These are phyloP conservation scores for Nicotiana otophora DNA, from an alignment of 257 asterid species.

Conservation along the genomic window DNA sequence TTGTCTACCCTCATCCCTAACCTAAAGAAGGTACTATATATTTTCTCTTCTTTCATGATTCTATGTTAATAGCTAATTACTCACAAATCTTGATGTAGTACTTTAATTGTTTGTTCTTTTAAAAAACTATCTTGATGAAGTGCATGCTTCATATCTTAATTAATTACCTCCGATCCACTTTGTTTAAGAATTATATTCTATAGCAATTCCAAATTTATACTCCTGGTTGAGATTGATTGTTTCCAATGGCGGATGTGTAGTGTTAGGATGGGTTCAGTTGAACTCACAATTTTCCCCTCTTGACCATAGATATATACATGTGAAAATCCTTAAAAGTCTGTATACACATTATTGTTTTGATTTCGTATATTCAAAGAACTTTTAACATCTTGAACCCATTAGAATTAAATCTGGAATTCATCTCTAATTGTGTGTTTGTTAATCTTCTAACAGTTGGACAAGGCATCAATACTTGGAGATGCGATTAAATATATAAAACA, in stretches of 20 bases:
- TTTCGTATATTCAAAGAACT: too few relatives aligned
- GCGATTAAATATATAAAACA: slow-evolving; percentile 9
- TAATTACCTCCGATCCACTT: not conserved
- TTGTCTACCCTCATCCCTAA: slow-evolving; percentile 27
- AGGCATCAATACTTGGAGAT: slow-evolving; percentile 7
- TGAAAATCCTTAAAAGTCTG: too few relatives aligned
- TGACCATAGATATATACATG: too few relatives aligned
- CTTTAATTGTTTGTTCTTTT: too few relatives aligned
- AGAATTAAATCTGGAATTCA: too few relatives aligned
- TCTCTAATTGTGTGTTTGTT: not conserved
- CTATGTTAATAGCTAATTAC: not conserved
- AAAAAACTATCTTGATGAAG: too few relatives aligned
- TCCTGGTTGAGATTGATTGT: not conserved
- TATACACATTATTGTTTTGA: too few relatives aligned
- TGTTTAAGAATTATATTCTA: not conserved
- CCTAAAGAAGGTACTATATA: slow-evolving; percentile 17
- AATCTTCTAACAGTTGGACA: slow-evolving; percentile 10
- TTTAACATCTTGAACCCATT: too few relatives aligned
- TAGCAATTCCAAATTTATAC: too few relatives aligned
- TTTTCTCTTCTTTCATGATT: not conserved
- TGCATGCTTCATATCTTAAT: too few relatives aligned
- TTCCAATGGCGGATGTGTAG: not conserved
- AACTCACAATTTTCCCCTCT: too few relatives aligned
- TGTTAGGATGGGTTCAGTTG: too few relatives aligned
- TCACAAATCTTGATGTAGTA: not conserved